These are phyloP conservation scores for Malassezia brasiliensis DNA, from an alignment of 1,284 basidiomycete genomes.

Conservation along the genomic window DNA sequence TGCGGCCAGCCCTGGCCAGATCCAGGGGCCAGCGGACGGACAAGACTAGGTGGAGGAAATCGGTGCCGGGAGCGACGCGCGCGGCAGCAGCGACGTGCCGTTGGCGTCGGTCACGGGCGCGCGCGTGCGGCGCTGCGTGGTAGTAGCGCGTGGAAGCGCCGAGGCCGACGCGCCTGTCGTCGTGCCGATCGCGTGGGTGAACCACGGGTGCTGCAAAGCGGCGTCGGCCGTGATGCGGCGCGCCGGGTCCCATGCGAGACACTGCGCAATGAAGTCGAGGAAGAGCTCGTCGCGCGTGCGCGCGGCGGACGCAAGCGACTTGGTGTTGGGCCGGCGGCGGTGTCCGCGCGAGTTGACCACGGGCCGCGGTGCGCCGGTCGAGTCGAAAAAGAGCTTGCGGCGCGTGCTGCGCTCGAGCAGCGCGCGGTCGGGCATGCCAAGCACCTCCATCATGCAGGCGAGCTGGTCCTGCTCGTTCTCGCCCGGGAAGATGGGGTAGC, in stretches of 20 bases:
- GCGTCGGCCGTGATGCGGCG: conserved; percentile 85
- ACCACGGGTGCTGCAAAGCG: conserved; percentile 54
- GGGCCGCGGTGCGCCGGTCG: conserved; percentile 78
- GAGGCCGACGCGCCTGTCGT: neutral
- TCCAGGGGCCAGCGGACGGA: neutral
- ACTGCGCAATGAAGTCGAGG: conserved; percentile 73
- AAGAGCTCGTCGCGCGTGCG: conserved; percentile 70
- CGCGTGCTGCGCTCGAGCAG: conserved; percentile 86
- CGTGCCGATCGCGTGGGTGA: conserved; percentile 8
- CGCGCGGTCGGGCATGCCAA: conserved; percentile 88
- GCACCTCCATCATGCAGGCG: conserved; percentile 98
- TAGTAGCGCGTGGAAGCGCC: neutral
- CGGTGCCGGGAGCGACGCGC: conserved; percentile 1
- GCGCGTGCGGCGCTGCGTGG: neutral
- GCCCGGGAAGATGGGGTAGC: conserved; percentile 97
- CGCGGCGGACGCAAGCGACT: conserved; percentile 76
- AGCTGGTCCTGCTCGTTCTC: conserved; percentile 92
- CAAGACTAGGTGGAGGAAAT: neutral
- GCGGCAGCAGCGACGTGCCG: conserved; percentile 9
- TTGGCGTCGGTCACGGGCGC: neutral
- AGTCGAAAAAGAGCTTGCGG: conserved; percentile 92
- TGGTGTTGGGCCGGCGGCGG: conserved; percentile 76
- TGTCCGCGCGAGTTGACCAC: conserved; percentile 96
- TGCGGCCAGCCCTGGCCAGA: too few relatives aligned
- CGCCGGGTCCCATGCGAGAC: conserved; percentile 95